Base-by-base conservation (phyloP, 2,329 filamentous ascomycete genomes). In the Tolypocladium ovalisporum region DNA sequence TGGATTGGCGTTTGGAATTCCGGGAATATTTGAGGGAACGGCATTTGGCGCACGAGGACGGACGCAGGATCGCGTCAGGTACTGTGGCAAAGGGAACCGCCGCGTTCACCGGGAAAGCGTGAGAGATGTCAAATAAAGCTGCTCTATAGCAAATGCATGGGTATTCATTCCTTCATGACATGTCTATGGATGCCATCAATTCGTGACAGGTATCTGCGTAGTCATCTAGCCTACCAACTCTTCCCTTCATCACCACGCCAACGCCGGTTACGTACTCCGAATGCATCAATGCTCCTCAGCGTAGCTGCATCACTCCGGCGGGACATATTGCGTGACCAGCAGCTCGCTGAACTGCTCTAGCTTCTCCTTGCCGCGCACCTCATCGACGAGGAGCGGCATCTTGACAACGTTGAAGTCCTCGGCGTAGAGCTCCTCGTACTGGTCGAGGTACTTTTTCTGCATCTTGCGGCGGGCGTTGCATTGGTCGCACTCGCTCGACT, bases 381-480 rank as follows among this genome's bases (percentile, higher is more conserved):
- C 94, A 72, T 99, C 93, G 1, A 96, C 90, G 59, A 99, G 76
- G 67, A 99, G 75, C 40, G 94, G 94, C 92, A 99, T 97, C 80
- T 93, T 93, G 64, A 99, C 93, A 42, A 99, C 92, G 70, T 99
- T 96, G 78, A 99, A 99, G 60, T 75, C 73, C 73, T 99, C 94
- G 69, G 97, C 92, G 71, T 99, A 99, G 59, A 99, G 76, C 77
- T 99, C 94, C 75, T 96, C 92, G 67, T 97, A 97, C 79, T 99
- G 93, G 70, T 97, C 92, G 49, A 99, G 81, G 71, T 99, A 99
- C 78, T 99, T 99, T 80, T 91, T 94, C 80, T 99, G 94, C 94
- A 99, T 99, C 79, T 95, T 95, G 68, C 92, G 81, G 62, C 94
- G 80, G 52, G 94, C 89, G 70, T 91, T 96, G 75, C 94, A 99